A percentile compares a stretch with the other conserved stretches of the same genome.
These are phyloP conservation scores for Delphinella strobiligena DNA, from an alignment of 2,329 filamentous ascomycete species.

Conservation along the genomic window DNA sequence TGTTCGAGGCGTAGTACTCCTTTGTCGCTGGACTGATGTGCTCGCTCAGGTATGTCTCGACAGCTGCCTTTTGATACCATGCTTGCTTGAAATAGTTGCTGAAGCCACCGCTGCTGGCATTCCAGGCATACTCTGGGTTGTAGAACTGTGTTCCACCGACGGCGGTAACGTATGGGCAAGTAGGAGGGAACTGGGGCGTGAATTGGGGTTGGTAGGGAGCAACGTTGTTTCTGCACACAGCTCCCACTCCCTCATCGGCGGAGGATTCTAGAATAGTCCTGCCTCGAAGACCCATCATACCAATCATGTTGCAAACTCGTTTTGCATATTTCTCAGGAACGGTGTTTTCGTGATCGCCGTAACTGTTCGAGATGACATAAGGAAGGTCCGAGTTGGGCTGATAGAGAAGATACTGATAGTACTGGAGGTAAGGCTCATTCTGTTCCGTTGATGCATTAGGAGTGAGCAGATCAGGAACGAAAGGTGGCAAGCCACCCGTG, in stretches of 20 bases:
- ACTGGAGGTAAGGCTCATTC: constrained; percentile 48
- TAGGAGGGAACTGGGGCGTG: constrained; percentile 23
- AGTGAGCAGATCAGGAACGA: constrained; percentile 2
- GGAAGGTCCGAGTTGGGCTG: constrained; percentile 35
- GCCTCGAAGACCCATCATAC: constrained; percentile 39
- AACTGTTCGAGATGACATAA: constrained; percentile 48
- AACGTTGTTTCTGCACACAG: constrained; percentile 13
- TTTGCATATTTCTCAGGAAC: constrained; percentile 48
- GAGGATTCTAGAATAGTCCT: constrained; percentile 36
- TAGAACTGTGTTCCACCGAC: constrained; percentile 19
- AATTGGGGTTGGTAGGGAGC: constrained; percentile 28
- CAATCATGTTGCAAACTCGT: constrained; percentile 30
- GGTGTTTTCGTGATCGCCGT: constrained; percentile 46
- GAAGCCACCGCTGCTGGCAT: constrained; percentile 20
- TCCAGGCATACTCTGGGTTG: constrained; percentile 6
- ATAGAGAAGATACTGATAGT: constrained; percentile 39
- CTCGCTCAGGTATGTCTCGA: constrained; percentile 26
- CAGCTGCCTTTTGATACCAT: constrained; percentile 28
- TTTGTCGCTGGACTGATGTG: too few species aligned
- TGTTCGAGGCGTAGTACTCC: constrained; percentile 19
- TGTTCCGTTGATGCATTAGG: constrained; percentile 12
- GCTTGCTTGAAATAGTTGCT: constrained; percentile 24
- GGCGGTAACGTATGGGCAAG: constrained; percentile 19
- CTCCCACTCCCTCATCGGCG: constrained; percentile 28
- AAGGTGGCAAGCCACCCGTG: constrained; percentile 5